Evolutionary conservation across 2,329 filamentous ascomycete species (phyloP), one percentile per base, ranked within the genome.

Genomic region (Esteya vermicola): DNA sequence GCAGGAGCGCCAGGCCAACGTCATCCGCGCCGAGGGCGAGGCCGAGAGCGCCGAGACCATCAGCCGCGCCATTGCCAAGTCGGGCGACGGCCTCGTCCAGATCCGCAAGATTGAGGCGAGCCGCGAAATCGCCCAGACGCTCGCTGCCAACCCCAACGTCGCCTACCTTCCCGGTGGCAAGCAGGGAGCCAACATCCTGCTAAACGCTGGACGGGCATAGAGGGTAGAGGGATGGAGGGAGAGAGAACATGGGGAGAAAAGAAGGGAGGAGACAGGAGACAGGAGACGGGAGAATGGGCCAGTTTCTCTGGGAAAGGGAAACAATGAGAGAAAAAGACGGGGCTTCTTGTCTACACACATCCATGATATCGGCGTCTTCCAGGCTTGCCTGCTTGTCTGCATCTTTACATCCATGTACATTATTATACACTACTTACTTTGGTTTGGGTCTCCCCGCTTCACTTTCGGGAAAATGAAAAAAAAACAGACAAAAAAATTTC

Each of bases 1-100:
- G 74, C 91, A 98, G 70, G 91, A 98, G 69, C 75, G 91, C 54
- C 91, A 98, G 67, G 91, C 91, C 52, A 96, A 91, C 65, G 91
- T 98, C 55, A 98, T 98, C 62, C 78, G 91, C 42, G 91, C 91
- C 39, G 91, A 98, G 73, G 91, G 91, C 58, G 91, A 98, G 65
- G 89, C 89, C 50, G 89, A 96, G 73, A 85, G 81, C 54, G 91
- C 91, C 36, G 91, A 98, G 41, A 93, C 86, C 48, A 96, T 98
- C 59, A 81, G 77, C 64, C 91, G 81, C 67, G 89, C 49, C 31
- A 88, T 98, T 51, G 79, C 85, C 51, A 95, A 93, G 77, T 75
- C 77, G 43, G 91, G 91, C 50, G 89, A 94, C 61, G 91, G 91
- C 33, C 69, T 98, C 53, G 83, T 98, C 50, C 78, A 91, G 75